Evolutionary conservation across 768 basidiomycete species (phyloP), one percentile per base, ranked within the genome.

Genomic region (Cystofilobasidium macerans): DNA sequence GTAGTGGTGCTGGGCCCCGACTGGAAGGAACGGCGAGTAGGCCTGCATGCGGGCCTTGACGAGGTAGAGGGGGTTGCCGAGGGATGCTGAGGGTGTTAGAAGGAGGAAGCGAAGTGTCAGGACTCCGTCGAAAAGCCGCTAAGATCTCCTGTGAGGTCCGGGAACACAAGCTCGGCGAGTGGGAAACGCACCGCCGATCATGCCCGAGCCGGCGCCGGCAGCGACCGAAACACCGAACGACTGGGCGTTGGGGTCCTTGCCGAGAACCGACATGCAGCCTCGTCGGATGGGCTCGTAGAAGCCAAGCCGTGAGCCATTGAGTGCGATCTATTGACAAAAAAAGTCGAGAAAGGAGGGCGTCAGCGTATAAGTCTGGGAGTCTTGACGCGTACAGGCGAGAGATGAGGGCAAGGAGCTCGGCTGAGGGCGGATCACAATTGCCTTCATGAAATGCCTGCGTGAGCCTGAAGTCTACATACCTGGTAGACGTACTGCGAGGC

Each of bases 31-130:
- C 9, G 94, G 92, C 0, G 93, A 98, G 77, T 91, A 99, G 33
- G 95, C 95, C 86, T 99, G 95, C 87, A 99, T 97, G 53, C 95
- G 84, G 7, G 95, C 95, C 78, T 99, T 99, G 74, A 99, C 84
- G 64, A 99, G 79, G 77, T 95, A 99, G 16, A 95, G 78, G 0
- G 92, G 92, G 75, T 89, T 94, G 47, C 91, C 92, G 48, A 92
- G 76, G 22, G 75, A 69, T 1, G 76, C 76, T 75, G 20, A 9
- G 13, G 30, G 28, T 14, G 30, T 6, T 3, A 6, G 48, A 16
- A 26, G 9, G 9, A 51, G 12, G 48, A 51, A 40, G 38, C 38
- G 47, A 2, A 24, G 9, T 0, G 47, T 13, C n/a, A 24, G 38
- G n/a, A n/a, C n/a, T n/a, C n/a, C n/a, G n/a, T n/a, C n/a, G n/a